Conservation (phyloP, 495 filamentous ascomycete species). For the Aspergillus nidulans region DNA sequence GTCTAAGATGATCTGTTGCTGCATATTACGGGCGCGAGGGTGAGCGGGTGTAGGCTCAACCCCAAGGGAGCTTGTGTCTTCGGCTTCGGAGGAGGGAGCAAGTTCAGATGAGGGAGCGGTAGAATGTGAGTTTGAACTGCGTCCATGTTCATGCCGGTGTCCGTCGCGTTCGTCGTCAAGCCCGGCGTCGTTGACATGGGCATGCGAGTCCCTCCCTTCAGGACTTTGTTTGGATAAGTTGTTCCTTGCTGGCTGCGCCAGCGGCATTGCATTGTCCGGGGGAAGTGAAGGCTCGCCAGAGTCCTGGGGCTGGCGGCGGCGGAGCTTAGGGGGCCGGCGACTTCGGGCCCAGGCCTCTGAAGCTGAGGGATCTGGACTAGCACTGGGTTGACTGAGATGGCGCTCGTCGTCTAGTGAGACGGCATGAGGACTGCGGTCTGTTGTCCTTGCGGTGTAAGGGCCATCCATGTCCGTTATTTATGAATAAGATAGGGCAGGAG, state of each 20-base stretch:
- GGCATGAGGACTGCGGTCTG: neutral
- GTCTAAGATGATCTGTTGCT: neutral
- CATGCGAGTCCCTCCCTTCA: neutral
- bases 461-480: neutral
- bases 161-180: no score
- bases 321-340: neutral
- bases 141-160: no score
- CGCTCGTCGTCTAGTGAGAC: neutral
- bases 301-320: neutral
- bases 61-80: no score
- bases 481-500: neutral
- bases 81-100: no score
- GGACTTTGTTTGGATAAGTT: neutral
- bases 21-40: neutral
- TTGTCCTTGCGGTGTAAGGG: neutral
- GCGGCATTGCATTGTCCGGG: neutral
- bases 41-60: neutral
- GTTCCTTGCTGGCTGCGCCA: neutral
- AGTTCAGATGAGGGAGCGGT: no score
- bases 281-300: neutral
- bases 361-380: neutral
- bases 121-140: no score
- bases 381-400: neutral
- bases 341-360: neutral
- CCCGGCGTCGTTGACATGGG: neutral